A percentile compares a stretch with the other conserved stretches of the same genome.
phyloP scores from a whole-genome alignment of 352 stramenopile species.

The Phytopythium kandeliae region DNA sequence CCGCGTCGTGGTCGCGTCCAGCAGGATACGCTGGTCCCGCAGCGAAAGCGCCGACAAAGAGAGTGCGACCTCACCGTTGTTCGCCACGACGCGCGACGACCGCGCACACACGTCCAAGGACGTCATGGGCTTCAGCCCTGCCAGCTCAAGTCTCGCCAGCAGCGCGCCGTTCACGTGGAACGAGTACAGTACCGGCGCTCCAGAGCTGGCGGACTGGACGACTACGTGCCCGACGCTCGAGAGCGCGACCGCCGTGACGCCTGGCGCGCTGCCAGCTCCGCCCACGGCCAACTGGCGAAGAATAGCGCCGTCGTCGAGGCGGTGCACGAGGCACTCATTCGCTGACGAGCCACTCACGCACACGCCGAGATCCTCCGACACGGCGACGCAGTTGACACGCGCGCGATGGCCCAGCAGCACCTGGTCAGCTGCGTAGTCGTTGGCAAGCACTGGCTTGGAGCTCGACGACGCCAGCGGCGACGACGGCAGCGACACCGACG shows the following conservation, averaged over 20 bases:
- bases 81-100: slow-evolving; percentile 66
- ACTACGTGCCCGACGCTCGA: slow-evolving; percentile 64
- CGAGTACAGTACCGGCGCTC: slow-evolving; percentile 42
- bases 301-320: slow-evolving; percentile 62
- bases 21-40: slow-evolving; percentile 39
- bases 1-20: slow-evolving; percentile 21
- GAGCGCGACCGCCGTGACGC: slow-evolving; percentile 48
- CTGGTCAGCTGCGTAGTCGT: slow-evolving; percentile 73
- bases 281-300: slow-evolving; percentile 44
- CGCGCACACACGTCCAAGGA: slow-evolving; percentile 49
- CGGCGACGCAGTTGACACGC: slow-evolving; percentile 51
- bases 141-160: slow-evolving; percentile 27
- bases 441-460: slow-evolving; percentile 59
- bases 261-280: slow-evolving; percentile 30
- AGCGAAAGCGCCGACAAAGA: slow-evolving; percentile 45
- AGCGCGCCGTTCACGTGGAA: slow-evolving; percentile 73
- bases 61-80: slow-evolving; percentile 41
- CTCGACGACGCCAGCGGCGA: slow-evolving; percentile 10
- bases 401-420: slow-evolving; percentile 66
- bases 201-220: slow-evolving; percentile 64
- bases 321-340: slow-evolving; percentile 66
- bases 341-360: slow-evolving; percentile 63
- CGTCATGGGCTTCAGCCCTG: slow-evolving; percentile 30
- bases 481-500: not conserved
- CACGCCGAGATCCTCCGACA: slow-evolving; percentile 68